Evolutionary conservation across 352 stramenopile species (phyloP), one percentile per base, ranked within the genome.

Genomic region (Pythium monospermum): DNA sequence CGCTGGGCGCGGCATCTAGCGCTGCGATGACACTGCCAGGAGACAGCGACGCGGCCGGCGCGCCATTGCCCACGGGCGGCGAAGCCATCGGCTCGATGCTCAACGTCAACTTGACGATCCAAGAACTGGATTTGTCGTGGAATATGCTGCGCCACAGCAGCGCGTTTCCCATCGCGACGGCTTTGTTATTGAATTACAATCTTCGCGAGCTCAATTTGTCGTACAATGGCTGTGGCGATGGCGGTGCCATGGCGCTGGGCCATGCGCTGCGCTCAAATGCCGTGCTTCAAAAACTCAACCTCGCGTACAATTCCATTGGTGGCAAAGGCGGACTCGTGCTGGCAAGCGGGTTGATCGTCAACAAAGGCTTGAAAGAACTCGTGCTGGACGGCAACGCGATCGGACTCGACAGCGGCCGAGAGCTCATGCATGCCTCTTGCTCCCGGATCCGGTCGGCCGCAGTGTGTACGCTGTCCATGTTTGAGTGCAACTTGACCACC

Each of bases 41-140:
- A 3, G 57, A 69, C 27, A 59, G 66, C 10, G 83, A 87, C 54
- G 59, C 69, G 4, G 61, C 81, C 0, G 49, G 57, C 7, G 59
- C 45, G 4, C 33, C 57, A 36, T 30, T 68, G 11, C 46, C 59
- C 2, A 87, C 80, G 0, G 86, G 84, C 2, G 83, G 83, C 0
- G 82, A 95, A 55, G 76, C 83, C 6, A 66, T 95, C 12, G 86
- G 73, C 3, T 53, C 64, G 11, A 94, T 94, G 84, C 68, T 96
- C 13, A 77, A 72, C n/a, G 69, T 79, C 2, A 95, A 96, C 50
- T 32, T 82, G 2, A 84, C 66, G 2, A 73, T 96, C 15, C 62
- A 68, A 32, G 57, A 76, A 5, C 59, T 96, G 3, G 79, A 94
- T 54, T 33, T 96, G n/a, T 87, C 76, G 23, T 96, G 86, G 86